Conservation (phyloP, 1,284 basidiomycete species). For the Pseudozyma sp. region DNA sequence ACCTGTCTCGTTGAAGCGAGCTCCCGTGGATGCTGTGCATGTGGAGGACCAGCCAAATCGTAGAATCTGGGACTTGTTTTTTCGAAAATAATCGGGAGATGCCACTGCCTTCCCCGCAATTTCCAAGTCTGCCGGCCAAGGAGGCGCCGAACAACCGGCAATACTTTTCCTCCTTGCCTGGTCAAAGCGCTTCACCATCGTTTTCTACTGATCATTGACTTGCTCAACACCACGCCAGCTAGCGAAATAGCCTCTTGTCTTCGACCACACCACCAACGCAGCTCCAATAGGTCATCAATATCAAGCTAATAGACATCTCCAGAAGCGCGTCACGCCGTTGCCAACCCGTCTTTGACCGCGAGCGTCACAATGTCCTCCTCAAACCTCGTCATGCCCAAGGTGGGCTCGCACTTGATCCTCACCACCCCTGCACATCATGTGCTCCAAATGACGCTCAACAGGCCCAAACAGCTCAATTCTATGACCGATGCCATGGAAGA, state of each 20-base stretch:
- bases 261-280: no score
- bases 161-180: conserved; percentile 10
- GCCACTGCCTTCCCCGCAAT: conserved; percentile 23
- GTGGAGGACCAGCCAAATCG: background rate
- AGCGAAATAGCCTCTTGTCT: no score
- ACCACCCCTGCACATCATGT: conserved; percentile 68
- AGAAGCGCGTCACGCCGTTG: no score
- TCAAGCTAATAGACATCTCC: no score
- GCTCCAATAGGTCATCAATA: no score
- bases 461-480: conserved; percentile 79
- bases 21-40: background rate
- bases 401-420: conserved; percentile 57
- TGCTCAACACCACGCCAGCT: background rate
- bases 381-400: conserved; percentile 38
- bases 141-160: conserved; percentile 27
- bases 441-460: conserved; percentile 79
- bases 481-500: conserved; percentile 73
- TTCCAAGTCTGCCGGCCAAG: conserved; percentile 25
- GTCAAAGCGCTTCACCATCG: conserved; percentile 5
- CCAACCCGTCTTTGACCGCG: background rate
- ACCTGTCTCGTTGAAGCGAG: no score
- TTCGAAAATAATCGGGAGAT: conserved; percentile 6
- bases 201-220: background rate
- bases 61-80: background rate
- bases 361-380: conserved; percentile 10